Evolutionary conservation across 345 rosid species (phyloP), one percentile per base, ranked within the genome.

Genomic region (Hibiscus syriacus): DNA sequence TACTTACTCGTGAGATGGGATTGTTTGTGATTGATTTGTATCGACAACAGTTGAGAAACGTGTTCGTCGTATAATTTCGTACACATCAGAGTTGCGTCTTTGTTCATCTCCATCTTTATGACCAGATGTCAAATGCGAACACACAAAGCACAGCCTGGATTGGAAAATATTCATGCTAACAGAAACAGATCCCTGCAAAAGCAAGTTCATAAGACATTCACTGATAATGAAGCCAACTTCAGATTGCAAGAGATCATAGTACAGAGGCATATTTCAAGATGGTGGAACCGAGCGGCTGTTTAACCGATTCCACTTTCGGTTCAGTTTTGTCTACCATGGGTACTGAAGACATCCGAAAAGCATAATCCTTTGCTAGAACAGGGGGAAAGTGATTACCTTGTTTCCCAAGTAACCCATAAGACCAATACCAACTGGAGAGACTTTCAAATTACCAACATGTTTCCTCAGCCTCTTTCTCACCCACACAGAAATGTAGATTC

Each of bases 351-450:
- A 50, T 72, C 53, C 26, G 36, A 27, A 45, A 16, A 6, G 10
- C 64, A 11, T 48, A 45, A 46, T 43, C 72, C 45, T 34, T 2
- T 59, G 34, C 2, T 22, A 53, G 22, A 26, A 52, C 6, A 56
- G 73, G 66, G 64, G 9, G 71, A 32, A 10, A 50, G 27, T 50
- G 13, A 25, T 6, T 87, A 95, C 99, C 98, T 95, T 95, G 84
- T 95, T 95, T 74, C 99, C 98, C 93, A 95, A 80, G 81, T 92
- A 95, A 29, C 99, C 99, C 99, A 95, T 95, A 30, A 95, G 86
- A 50, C 99, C 99, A 59, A 95, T 87, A 75, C 99, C 99, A 49
- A 95, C 99, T 0, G 88, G 97, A 39, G 98, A 90, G 69, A 95
- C 99, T 83, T 80, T 83, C 79, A 95, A 70, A 69, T 95, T 88